Conservation (phyloP, 108 stramenopile species). For the Parietichytrium sp. region DNA sequence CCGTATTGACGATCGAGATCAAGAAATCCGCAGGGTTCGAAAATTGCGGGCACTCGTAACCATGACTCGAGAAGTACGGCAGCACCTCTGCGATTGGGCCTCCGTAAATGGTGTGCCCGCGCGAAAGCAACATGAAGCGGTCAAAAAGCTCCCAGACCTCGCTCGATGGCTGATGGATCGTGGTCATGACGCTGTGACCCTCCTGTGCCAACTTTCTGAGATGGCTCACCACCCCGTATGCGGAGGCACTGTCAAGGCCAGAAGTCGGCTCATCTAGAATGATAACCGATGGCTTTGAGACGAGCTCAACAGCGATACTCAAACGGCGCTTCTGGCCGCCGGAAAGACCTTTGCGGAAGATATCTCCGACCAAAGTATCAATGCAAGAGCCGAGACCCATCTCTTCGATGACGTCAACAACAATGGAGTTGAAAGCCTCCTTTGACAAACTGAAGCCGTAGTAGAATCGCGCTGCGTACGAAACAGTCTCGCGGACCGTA, state of each 20-base stretch:
- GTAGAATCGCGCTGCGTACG: constrained; percentile 74
- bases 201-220: constrained; percentile 63
- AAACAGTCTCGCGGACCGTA: constrained; percentile 77
- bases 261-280: constrained; percentile 61
- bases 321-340: constrained; percentile 66
- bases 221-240: constrained; percentile 61
- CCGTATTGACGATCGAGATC: constrained; percentile 30
- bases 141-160: constrained; percentile 46
- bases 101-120: constrained; percentile 58
- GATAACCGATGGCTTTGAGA: constrained; percentile 54
- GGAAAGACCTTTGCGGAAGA: constrained; percentile 56
- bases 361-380: constrained; percentile 69
- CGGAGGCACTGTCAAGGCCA: constrained; percentile 56
- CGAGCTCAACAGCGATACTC: constrained; percentile 53
- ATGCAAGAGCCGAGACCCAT: constrained; percentile 73
- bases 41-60: constrained; percentile 32
- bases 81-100: constrained; percentile 43
- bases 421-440: constrained; percentile 60
- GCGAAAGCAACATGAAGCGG: constrained; percentile 43
- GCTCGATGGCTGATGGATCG: constrained; percentile 56
- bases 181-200: constrained; percentile 57
- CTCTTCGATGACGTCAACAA: constrained; percentile 70
- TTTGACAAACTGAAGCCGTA: constrained; percentile 63
- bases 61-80: background rate
- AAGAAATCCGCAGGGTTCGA: constrained; percentile 43